Percentiles rank a stretch among this genome's conserved stretches.
Evolutionary conservation across 345 rosid species (phyloP).

Genomic region (Microcos paniculata): DNA sequence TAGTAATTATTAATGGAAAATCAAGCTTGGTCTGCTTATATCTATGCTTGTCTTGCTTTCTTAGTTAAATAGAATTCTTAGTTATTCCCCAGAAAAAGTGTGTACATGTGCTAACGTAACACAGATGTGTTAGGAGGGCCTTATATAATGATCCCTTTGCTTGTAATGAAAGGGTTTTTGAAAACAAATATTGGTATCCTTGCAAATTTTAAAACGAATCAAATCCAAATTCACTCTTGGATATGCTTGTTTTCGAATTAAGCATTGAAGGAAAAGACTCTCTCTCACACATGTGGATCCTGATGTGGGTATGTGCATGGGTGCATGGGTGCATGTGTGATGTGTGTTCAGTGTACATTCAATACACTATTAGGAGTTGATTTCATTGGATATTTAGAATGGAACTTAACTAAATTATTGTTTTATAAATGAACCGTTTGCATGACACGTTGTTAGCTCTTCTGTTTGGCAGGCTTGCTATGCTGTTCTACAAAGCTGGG

Average conservation of each 20-base stretch:
- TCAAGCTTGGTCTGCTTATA: not conserved
- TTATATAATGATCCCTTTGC: not conserved
- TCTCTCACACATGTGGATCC: not conserved
- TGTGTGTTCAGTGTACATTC: not conserved
- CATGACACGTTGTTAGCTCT: constrained; percentile 5
- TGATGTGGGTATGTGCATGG: not conserved
- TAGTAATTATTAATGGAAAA: not conserved
- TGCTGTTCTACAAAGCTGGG: constrained; percentile 89
- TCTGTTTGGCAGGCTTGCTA: constrained; percentile 63
- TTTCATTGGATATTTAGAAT: not conserved
- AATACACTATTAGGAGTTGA: not conserved
- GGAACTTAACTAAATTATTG: not conserved
- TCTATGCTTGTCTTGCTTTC: not conserved
- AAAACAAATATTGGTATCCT: not conserved
- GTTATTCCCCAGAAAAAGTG: not conserved
- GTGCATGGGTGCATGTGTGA: not conserved
- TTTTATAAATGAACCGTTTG: not conserved
- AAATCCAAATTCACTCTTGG: not conserved
- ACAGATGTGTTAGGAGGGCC: not conserved
- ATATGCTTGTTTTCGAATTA: not conserved
- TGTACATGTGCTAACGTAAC: not conserved
- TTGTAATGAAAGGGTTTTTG: not conserved
- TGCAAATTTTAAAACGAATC: not conserved
- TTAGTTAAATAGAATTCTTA: not conserved
- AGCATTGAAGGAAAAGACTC: not conserved